Base-by-base conservation (phyloP, 1,284 basidiomycete species). In the Ceratobasidium sp. region DNA sequence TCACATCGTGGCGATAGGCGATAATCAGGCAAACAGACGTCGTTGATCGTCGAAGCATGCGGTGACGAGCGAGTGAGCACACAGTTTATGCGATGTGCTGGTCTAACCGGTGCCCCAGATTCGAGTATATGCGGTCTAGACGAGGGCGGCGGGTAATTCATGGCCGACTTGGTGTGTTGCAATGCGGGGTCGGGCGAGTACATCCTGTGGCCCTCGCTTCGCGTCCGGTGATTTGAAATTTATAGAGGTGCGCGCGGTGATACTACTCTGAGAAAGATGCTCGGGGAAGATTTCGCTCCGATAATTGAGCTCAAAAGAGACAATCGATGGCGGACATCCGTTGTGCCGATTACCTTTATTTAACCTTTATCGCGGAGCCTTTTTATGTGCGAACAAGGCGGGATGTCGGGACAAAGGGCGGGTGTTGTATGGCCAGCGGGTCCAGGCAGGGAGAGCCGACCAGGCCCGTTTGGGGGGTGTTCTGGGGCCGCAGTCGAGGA, bases 401-500 rank as follows among this genome's bases (percentile, higher is more conserved):
- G 31, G 22, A 48, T 48, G 46, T 37, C 58, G 58, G 37, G 9
- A 39, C 58, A 61, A 61, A 39, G 34, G 58, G 31, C 58, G 58
- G 58, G 58, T 2, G 2, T 11, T 27, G 27, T 29, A 11, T 54
- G 53, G 13, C 27, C 53, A 29, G 31, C 11, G 27, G 53, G 53
- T 19, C 58, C n/a, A 14, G 58, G n/a, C 58, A 37, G 34, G 31
- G 58, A 46, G 61, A 61, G 53, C 53, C 53, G 53, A 49, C 48
- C 48, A 31, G 56, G 14, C 56, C 29, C 7, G 56, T 59, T 39
- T 59, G 56, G 56, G 58, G 8, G 37, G 37, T 5, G 22, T 61
- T 37, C 16, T 61, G 58, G 58, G n/a, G 53, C 53, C 58, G 58
- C 58, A 61, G 58, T 37, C 61, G 43, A 63, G 61, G 61, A 63